Percentiles rank a stretch among this genome's conserved stretches.
phyloP scores from a whole-genome alignment of 495 filamentous ascomycete species.

The Annulohypoxylon stygium region DNA sequence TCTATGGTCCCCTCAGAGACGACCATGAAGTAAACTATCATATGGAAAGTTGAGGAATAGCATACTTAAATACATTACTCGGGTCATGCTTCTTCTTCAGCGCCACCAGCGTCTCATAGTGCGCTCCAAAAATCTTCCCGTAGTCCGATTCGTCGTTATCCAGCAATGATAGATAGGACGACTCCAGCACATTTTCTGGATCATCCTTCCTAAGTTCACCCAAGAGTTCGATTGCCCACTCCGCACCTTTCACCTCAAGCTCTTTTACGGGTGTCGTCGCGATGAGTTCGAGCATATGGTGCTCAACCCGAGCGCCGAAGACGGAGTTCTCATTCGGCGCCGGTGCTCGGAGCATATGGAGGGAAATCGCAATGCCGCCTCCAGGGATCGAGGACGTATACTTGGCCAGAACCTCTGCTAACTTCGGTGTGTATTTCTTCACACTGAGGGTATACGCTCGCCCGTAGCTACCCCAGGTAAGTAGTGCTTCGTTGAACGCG shows the following conservation, averaged over 20 bases:
- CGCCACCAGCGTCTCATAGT: conserved; percentile 10
- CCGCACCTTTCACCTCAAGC: not conserved
- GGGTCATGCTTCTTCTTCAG: conserved; percentile 16
- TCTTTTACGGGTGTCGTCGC: conserved; percentile 7
- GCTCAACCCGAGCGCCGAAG: not conserved
- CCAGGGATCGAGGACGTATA: not conserved
- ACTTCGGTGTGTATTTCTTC: conserved; percentile 8
- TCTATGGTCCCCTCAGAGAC: not conserved
- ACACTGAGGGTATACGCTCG: conserved; percentile 4
- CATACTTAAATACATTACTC: conserved; percentile 9
- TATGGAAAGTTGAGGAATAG: not conserved
- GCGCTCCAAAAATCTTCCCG: not conserved
- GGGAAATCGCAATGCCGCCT: not conserved
- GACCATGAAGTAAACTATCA: not conserved
- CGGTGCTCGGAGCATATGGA: conserved; percentile 2
- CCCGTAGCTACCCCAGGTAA: conserved; percentile 11
- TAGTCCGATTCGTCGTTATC: not conserved
- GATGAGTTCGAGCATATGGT: conserved; percentile 10
- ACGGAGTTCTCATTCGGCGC: conserved; percentile 10
- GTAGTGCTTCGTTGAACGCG: conserved; percentile 4
- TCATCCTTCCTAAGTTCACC: not conserved
- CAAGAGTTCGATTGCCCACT: not conserved
- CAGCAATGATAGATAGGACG: not conserved
- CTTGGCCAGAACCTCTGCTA: not conserved
- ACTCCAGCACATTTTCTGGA: not conserved